Conservation (phyloP, 2,329 filamentous ascomycete genomes). For the Fusarium cyanostomum region DNA sequence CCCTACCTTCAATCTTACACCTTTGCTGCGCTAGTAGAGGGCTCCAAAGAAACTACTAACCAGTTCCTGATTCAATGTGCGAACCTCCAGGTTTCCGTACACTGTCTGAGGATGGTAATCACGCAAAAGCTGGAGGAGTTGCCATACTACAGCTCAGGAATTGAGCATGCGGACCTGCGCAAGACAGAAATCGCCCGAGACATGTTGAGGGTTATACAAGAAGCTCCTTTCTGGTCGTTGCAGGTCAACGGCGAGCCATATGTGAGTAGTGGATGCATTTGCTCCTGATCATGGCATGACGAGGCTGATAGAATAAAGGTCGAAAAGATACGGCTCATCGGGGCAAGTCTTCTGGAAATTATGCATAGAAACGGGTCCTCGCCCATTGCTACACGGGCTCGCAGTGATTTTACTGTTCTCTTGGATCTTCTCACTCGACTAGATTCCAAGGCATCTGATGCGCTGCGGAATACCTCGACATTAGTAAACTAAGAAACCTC, state of each 20-base stretch:
- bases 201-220: conserved; percentile 52
- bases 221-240: conserved; percentile 54
- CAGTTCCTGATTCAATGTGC: conserved; percentile 53
- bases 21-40: conserved; percentile 24
- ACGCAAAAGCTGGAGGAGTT: conserved; percentile 49
- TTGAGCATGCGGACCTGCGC: conserved; percentile 46
- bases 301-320: conserved; percentile 40
- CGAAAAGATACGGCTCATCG: conserved; percentile 53
- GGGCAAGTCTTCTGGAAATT: conserved; percentile 51
- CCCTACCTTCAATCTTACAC: conserved; percentile 48
- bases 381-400: conserved; percentile 50
- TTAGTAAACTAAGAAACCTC: background rate
- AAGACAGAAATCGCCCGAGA: conserved; percentile 57
- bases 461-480: conserved; percentile 46
- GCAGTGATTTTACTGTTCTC: conserved; percentile 51
- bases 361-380: conserved; percentile 51
- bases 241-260: conserved; percentile 53
- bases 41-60: conserved; percentile 36
- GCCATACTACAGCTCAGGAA: conserved; percentile 43
- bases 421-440: conserved; percentile 53
- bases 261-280: conserved; percentile 36
- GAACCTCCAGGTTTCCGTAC: conserved; percentile 52
- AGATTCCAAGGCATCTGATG: conserved; percentile 56
- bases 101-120: conserved; percentile 55
- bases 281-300: too few relatives aligned